phyloP scores from a whole-genome alignment of 768 basidiomycete genomes.

The Pulveroboletus sp. region DNA sequence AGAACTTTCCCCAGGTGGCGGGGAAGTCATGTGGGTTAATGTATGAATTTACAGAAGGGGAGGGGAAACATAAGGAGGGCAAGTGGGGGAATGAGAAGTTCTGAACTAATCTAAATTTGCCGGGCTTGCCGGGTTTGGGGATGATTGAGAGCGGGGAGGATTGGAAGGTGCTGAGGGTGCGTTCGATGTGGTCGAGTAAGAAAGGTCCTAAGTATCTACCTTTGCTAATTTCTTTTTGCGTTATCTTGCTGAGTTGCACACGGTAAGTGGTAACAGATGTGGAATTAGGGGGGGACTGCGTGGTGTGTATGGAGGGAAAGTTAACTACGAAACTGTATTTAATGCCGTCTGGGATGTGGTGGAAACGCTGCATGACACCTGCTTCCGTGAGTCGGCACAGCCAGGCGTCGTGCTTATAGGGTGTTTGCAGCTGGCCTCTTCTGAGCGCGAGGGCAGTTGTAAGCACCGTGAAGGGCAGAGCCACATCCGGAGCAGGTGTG shows the following conservation, averaged over 20 bases:
- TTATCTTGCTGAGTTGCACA: neutral
- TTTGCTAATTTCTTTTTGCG: neutral
- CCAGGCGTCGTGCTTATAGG: neutral
- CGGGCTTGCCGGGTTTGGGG: neutral
- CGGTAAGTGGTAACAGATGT: neutral
- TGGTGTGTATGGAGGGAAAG: no score
- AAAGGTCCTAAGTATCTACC: no score
- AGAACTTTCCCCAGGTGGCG: no score
- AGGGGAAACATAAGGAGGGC: fast-evolving
- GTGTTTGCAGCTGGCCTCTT: neutral
- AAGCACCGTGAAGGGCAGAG: neutral
- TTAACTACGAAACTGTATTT: neutral
- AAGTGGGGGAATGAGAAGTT: neutral
- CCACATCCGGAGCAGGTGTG: neutral
- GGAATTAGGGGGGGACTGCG: neutral
- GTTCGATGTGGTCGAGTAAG: neutral
- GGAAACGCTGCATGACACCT: neutral
- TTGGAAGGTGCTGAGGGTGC: neutral
- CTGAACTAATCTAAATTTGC: neutral
- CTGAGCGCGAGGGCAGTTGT: neutral
- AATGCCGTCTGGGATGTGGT: neutral
- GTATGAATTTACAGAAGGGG: neutral
- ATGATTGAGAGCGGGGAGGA: neutral
- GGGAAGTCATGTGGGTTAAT: no score
- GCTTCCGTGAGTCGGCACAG: fast-evolving